A percentile compares a stretch with the other conserved stretches of the same genome.
phyloP scores from a whole-genome alignment of 2,329 filamentous ascomycete species.

The Xylaria sp. region DNA sequence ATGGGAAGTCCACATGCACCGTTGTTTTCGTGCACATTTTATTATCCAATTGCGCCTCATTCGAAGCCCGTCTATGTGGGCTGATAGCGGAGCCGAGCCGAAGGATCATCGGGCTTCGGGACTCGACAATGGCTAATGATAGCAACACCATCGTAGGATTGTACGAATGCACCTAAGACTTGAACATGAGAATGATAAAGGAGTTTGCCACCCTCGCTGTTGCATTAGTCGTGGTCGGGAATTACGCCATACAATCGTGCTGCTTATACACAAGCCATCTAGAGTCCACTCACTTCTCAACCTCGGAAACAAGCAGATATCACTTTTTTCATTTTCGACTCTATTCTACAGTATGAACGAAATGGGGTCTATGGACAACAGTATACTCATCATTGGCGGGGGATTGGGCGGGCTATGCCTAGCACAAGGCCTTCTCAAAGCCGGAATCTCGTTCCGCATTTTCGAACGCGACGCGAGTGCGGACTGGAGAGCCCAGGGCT shows the following conservation, averaged over 20 bases:
- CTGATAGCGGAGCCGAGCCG: background rate
- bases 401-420: constrained; percentile 51
- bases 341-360: background rate
- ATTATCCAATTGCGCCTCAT: background rate
- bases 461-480: constrained; percentile 50
- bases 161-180: background rate
- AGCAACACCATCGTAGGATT: background rate
- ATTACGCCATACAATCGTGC: background rate
- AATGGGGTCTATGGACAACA: background rate
- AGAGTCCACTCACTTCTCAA: background rate
- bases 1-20: background rate
- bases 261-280: background rate
- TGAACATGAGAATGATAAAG: background rate
- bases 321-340: background rate
- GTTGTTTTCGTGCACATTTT: background rate
- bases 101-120: background rate
- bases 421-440: constrained; percentile 50
- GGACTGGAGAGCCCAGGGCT: constrained; percentile 50
- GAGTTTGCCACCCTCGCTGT: background rate
- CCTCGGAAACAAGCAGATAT: background rate
- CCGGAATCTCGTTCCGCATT: constrained; percentile 49
- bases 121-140: background rate
- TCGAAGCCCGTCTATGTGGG: background rate
- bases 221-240: background rate
- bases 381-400: constrained; percentile 50